phyloP scores from a whole-genome alignment of 345 rosid species.

The Lepidium aucheri region DNA sequence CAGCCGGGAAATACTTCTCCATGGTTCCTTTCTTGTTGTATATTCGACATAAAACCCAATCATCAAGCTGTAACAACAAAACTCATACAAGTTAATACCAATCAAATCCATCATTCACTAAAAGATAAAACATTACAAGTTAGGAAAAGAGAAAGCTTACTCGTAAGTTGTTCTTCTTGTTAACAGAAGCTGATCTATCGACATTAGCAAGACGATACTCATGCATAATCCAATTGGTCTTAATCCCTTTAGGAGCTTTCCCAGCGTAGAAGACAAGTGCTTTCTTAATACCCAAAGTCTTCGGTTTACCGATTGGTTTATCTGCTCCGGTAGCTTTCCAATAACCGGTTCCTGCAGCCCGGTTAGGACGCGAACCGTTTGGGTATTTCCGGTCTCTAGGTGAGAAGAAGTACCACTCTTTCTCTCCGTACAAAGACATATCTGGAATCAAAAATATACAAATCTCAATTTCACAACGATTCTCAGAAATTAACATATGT shows the following conservation, averaged over 20 bases:
- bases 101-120: neutral
- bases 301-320: conserved; percentile 85
- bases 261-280: conserved; percentile 91
- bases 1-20: conserved; percentile 38
- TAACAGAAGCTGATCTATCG: conserved; percentile 56
- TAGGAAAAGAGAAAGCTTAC: conserved; percentile 24
- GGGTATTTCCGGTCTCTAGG: conserved; percentile 91
- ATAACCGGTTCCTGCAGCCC: conserved; percentile 83
- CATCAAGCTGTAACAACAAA: conserved; percentile 57
- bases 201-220: conserved; percentile 92
- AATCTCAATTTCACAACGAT: conserved; percentile 3
- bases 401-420: conserved; percentile 92
- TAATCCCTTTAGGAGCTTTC: conserved; percentile 75
- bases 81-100: neutral
- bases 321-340: conserved; percentile 99
- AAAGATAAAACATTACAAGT: neutral
- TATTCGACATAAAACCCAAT: conserved; percentile 80
- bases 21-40: conserved; percentile 82
- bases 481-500: neutral
- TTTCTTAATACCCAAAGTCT: conserved; percentile 70
- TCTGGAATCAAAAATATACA: conserved; percentile 29
- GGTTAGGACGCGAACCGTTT: conserved; percentile 79
- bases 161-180: conserved; percentile 53
- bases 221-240: conserved; percentile 98
- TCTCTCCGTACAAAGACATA: conserved; percentile 73